Conservation (phyloP, 192 early-diverging fungal genomes). For the Obelidium mucronatum region DNA sequence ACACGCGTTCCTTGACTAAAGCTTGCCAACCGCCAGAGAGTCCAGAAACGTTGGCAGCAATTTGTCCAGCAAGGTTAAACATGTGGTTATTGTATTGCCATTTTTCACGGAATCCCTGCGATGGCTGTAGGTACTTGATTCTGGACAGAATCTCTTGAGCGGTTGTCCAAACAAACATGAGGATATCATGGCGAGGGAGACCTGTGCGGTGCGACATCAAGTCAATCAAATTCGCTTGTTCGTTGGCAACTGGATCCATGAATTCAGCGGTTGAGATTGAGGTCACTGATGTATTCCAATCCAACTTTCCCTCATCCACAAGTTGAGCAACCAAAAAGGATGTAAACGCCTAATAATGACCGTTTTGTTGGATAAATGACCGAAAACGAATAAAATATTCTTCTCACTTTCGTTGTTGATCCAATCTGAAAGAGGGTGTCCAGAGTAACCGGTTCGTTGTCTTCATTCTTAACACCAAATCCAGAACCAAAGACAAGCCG, state of each 20-base stretch:
- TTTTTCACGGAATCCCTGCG: conserved; percentile 26
- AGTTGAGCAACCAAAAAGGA: conserved; percentile 8
- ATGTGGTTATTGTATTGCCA: conserved; percentile 36
- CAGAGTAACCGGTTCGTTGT: conserved; percentile 24
- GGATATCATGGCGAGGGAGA: conserved; percentile 10
- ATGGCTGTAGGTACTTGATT: conserved; percentile 21
- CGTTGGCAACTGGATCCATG: conserved; percentile 8
- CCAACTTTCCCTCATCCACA: conserved; percentile 20
- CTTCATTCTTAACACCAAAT: conserved; percentile 20
- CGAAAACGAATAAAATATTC: not conserved
- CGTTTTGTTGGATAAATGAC: not conserved
- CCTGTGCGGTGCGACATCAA: conserved; percentile 31
- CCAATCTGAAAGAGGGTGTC: conserved; percentile 34
- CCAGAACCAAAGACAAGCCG: not conserved
- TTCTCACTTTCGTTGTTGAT: conserved; percentile 29
- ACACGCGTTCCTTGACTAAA: not conserved
- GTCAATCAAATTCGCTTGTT: conserved; percentile 19
- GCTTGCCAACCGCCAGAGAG: conserved; percentile 10
- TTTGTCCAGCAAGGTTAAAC: conserved; percentile 25
- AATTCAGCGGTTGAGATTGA: conserved; percentile 2
- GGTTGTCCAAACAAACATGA: not conserved
- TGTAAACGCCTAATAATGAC: conserved; percentile 28
- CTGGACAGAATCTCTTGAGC: not conserved
- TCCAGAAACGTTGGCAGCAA: conserved; percentile 16
- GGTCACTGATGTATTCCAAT: conserved; percentile 21